Evolutionary conservation across 1,284 basidiomycete species (phyloP).

Genomic region (Moniliophthora roreri): DNA sequence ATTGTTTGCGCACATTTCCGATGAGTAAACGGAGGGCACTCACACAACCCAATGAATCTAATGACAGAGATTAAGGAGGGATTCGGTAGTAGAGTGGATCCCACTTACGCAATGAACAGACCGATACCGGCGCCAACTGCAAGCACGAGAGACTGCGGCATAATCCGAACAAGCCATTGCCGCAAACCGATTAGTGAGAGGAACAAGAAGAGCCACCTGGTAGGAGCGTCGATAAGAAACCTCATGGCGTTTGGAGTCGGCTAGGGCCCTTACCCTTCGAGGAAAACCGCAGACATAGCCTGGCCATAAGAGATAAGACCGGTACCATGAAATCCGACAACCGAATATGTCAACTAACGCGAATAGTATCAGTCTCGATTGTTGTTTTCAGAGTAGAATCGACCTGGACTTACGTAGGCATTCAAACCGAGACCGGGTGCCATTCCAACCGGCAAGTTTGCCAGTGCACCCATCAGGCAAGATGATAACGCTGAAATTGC

Average conservation of each 20-base stretch:
- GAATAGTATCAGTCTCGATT: constrained; percentile 3
- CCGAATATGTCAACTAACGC: constrained; percentile 79
- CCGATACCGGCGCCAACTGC: constrained; percentile 88
- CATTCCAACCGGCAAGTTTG: constrained; percentile 83
- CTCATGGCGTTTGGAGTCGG: not conserved
- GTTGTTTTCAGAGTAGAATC: not conserved
- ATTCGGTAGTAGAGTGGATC: constrained; percentile 10
- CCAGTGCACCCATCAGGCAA: constrained; percentile 80
- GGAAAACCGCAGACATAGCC: constrained; percentile 86
- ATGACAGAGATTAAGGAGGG: constrained; percentile 11
- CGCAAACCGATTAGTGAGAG: constrained; percentile 84
- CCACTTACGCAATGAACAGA: constrained; percentile 72
- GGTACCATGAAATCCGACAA: constrained; percentile 81
- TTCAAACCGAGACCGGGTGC: constrained; percentile 82
- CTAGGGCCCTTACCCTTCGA: constrained; percentile 67
- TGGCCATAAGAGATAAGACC: constrained; percentile 79
- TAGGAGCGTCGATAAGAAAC: constrained; percentile 7
- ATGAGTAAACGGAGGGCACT: constrained; percentile 9
- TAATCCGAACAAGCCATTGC: constrained; percentile 87
- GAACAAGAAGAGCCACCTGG: constrained; percentile 80
- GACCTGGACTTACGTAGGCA: constrained; percentile 62
- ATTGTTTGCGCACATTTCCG: constrained; percentile 2
- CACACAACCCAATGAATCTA: constrained; percentile 68
- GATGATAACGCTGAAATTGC: constrained; percentile 76
- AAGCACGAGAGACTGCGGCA: constrained; percentile 85